Evolutionary conservation across 129 eudicot genomes (phyloP).

Genomic region (Helianthus annuus): DNA sequence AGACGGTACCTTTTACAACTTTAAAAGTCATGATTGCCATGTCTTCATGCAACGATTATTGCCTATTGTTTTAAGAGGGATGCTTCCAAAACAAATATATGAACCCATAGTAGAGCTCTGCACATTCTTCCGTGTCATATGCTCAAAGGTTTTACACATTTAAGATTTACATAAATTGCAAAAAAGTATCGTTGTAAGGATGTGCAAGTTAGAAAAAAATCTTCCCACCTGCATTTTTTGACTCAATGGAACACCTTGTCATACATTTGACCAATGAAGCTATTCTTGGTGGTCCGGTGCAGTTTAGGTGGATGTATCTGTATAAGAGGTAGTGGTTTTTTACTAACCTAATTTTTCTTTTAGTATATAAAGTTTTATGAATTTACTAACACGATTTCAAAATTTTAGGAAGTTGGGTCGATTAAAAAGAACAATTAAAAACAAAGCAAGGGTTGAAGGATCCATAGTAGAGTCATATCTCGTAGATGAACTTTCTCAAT

Average conservation of each 20-base stretch:
- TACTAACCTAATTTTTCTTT: no score
- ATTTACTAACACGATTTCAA: background rate
- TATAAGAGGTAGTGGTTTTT: background rate
- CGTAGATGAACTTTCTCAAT: no score
- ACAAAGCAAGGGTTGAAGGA: background rate
- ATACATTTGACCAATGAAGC: slow-evolving; percentile 1
- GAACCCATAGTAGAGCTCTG: background rate
- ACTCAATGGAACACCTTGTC: slow-evolving; percentile 16
- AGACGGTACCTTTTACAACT: background rate
- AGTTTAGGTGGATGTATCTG: background rate
- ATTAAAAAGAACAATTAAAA: background rate
- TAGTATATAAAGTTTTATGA: background rate
- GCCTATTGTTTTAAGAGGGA: slow-evolving; percentile 4
- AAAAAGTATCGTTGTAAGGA: slow-evolving; percentile 11
- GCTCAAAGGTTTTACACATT: slow-evolving; percentile 1
- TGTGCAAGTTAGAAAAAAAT: slow-evolving; percentile 6
- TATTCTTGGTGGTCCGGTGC: background rate
- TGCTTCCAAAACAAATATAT: background rate
- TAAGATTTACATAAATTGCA: background rate
- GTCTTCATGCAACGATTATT: slow-evolving; percentile 18
- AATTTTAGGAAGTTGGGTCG: background rate
- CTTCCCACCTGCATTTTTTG: background rate
- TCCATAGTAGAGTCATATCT: no score
- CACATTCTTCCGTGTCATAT: background rate
- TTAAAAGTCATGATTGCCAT: background rate